Base-by-base conservation (phyloP, 768 basidiomycete species). In the Gloeostereum incarnatum region DNA sequence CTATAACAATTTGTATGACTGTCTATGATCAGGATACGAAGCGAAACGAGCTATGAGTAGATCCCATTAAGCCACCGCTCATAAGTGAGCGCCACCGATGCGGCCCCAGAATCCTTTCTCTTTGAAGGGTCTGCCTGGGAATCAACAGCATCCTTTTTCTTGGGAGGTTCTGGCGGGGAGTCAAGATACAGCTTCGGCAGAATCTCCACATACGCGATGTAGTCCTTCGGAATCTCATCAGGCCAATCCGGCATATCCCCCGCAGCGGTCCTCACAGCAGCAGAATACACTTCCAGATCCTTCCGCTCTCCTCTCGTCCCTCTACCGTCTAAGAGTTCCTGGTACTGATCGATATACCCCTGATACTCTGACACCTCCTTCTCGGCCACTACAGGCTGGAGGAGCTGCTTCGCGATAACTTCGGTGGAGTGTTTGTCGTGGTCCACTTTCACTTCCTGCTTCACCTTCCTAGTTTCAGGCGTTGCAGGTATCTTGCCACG, bases 271-370 rank as follows among this genome's bases (percentile, higher is more conserved):
- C 71, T 63, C 16, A 81, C 63, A 19, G 75, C 70, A 13, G 53
- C 56, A 20, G 58, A 51, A 48, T 84, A 84, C 1, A 78, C 53
- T 42, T 73, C 66, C 22, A 78, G 55, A 42, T 81, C 77, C 49
- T 73, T 71, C 25, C 66, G 55, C 44, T 78, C 78, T n/a, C 68
- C 69, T 16, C 39, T n/a, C n/a, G 21, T 34, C 17, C 36, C 38
- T 61, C 57, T 25, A 67, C 64, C 34, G 65, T 65, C 21, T 24
- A 78, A 59, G 17, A 84, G 63, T 34, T 79, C 75, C 40, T 79
- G 70, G 45, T 71, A 79, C 51, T 87, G 81, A 49, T 82, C 79
- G 47, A 88, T 78, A 50, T 88, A 85, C 79, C 76, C 77, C 48
- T 79, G 73, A 56, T 89, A 90, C 53, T 89, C 85, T 0, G 67